Percentiles rank a stretch among this genome's conserved stretches.
Conservation (phyloP, 2,329 filamentous ascomycete species). For the Fusarium foetens region DNA sequence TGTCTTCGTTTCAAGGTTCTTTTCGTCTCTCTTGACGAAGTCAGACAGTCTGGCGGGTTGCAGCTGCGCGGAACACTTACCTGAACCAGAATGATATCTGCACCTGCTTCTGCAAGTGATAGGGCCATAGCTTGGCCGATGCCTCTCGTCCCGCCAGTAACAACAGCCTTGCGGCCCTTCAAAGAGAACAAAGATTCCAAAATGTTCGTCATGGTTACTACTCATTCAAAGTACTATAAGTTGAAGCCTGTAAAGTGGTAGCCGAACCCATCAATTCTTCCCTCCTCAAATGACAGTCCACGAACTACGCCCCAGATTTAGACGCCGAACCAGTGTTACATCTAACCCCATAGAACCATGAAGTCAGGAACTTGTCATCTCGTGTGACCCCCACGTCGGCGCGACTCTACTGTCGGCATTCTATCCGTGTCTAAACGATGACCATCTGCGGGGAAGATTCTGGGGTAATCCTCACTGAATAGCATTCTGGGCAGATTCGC, state of each 20-base stretch:
- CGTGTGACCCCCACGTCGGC: neutral
- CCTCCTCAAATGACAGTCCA: neutral
- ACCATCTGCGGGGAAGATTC: neutral
- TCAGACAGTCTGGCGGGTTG: neutral
- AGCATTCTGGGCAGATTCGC: neutral
- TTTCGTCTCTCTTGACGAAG: slow-evolving; percentile 51
- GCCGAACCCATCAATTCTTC: fast-evolving
- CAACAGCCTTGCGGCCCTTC: slow-evolving; percentile 63
- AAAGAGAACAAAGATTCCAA: slow-evolving; percentile 59
- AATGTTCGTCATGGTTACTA: neutral
- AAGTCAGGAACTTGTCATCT: neutral
- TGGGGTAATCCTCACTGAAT: neutral
- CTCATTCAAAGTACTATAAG: fast-evolving
- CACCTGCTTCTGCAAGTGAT: slow-evolving; percentile 68
- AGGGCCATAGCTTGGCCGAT: slow-evolving; percentile 67
- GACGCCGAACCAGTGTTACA: neutral
- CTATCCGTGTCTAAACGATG: neutral
- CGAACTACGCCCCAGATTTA: neutral
- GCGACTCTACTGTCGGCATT: neutral
- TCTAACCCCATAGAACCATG: no score
- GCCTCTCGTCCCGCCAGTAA: slow-evolving; percentile 67
- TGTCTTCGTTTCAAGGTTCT: slow-evolving; percentile 62
- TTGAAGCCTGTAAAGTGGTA: neutral
- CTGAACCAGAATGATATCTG: slow-evolving; percentile 65
- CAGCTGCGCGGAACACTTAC: slow-evolving; percentile 44